Evolutionary conservation across 1,284 basidiomycete species (phyloP).

Genomic region (Gomphus sp.): DNA sequence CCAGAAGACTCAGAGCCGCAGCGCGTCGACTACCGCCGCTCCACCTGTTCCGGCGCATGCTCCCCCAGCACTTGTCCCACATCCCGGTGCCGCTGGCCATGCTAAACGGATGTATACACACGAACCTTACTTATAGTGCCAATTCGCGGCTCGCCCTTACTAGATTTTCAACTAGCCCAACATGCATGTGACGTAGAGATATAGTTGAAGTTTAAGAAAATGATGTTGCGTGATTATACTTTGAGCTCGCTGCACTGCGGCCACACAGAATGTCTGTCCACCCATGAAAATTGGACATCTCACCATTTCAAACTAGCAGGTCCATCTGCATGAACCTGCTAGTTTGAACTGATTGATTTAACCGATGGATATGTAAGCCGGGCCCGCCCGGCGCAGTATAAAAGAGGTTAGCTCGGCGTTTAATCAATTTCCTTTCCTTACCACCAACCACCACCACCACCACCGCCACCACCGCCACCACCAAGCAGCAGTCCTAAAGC

Average conservation of each 20-base stretch:
- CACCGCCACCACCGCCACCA: no score
- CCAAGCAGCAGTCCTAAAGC: conserved; percentile 30
- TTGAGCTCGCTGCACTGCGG: background rate
- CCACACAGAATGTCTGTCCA: no score
- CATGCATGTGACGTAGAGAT: background rate
- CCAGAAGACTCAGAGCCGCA: conserved; percentile 34
- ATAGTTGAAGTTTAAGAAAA: background rate
- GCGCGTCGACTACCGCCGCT: conserved; percentile 30
- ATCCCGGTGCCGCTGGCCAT: conserved; percentile 20
- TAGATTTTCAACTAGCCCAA: conserved; percentile 18
- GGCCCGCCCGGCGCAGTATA: no score
- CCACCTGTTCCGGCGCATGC: conserved; percentile 33
- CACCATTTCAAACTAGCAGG: no score
- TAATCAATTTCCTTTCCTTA: background rate
- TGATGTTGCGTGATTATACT: background rate
- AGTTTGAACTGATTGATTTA: no score
- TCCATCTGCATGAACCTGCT: no score
- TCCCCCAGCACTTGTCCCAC: conserved; percentile 32
- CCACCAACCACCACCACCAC: no score
- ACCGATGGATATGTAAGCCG: no score
- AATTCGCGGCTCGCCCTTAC: conserved; percentile 64
- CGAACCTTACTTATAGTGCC: conserved; percentile 41
- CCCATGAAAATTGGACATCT: no score
- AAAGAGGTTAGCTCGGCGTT: no score
- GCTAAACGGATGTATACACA: conserved; percentile 20